Evolutionary conservation across 1,284 basidiomycete species (phyloP), one percentile per base, ranked within the genome.

Genomic region (Pseudozyma sp.): DNA sequence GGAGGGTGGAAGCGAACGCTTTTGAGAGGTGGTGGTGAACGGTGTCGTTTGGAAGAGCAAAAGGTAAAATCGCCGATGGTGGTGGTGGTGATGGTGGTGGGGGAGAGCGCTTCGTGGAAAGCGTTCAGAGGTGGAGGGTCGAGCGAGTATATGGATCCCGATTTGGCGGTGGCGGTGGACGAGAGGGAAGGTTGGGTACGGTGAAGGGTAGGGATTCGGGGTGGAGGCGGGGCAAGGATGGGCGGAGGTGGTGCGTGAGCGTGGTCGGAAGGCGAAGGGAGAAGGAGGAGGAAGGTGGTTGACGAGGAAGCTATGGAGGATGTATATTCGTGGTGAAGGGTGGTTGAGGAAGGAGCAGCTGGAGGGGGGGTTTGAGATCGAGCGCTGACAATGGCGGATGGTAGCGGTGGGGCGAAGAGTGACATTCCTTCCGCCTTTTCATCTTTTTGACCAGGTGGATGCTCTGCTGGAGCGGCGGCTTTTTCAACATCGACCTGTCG

Each of bases 371-470:
- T 21, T 1, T 35, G 25, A 1, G 39, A 12, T 31, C 59, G 43
- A 1, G 62, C 52, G 16, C n/a, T 45, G 48, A 66, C 44, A 14
- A 62, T 45, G 5, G 59, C 52, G 3, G 69, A 70, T 12, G 68
- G 68, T 14, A 65, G 43, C 9, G 68, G 35, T 4, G 68, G 62
- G 0, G 50, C 43, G 12, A 65, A 70, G 36, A 70, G 57, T 11
- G 45, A 9, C 54, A 60, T 34, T 18, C 13, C 25, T 19, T 38
- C 39, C 19, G 44, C 49, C 38, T 49, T 59, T 10, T 44, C 35
- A 18, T 43, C 40, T 44, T 18, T 44, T 19, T n/a, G n/a, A n/a
- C 34, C 49, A 38, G 34, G 16, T 16, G 25, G 43, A 31, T 4
- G 1, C 44, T 38, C 12, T 8, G 18, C 25, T 31, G 25, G 3